Evolutionary conservation across 2,329 filamentous ascomycete genomes (phyloP), one percentile per base, ranked within the genome.

Genomic region (Cladosporium phlei): DNA sequence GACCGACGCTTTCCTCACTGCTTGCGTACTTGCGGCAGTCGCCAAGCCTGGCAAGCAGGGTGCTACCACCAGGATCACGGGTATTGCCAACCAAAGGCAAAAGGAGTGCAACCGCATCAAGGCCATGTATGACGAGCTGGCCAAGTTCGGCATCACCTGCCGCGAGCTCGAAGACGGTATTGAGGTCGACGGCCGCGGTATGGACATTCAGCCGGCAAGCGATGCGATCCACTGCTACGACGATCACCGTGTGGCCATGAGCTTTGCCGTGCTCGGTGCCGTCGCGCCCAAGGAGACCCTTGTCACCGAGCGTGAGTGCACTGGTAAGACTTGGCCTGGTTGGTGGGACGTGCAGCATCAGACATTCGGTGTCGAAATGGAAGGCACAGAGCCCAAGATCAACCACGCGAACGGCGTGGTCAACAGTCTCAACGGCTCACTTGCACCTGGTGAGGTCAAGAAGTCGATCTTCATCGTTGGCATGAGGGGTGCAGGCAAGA

Each of bases 241-340:
- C 62, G 93, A 98, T 61, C 93, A 98, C 65, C 86, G 93, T 50
- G 89, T 98, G 10, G 93, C 93, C 19, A 98, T 98, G 89, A 96
- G 91, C 68, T 95, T 98, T 69, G 93, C 89, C 55, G 89, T 98
- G 5, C 74, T 98, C 12, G 81, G 88, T 10, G 71, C 88, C 14
- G 79, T 84, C 22, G 78, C 85, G 0, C 83, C 86, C 1, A 68
- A 79, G 6, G 78, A 87, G 0, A 85, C 88, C 0, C 69, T 95
- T 12, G 82, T 98, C 42, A 77, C 87, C 2, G 93, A 98, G 65
- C 85, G 89, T 50, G 89, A 95, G 60, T 98, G 93, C 64, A 87
- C 88, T 2, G 90, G 86, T 30, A 98, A 98, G 75, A 98, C 93
- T 2, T 98, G 93, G 93, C 93, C 93, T 0, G 93, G 91, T 8